These are phyloP conservation scores for Globisporangium middletonii DNA, from an alignment of 352 stramenopile genomes.

Conservation along the genomic window DNA sequence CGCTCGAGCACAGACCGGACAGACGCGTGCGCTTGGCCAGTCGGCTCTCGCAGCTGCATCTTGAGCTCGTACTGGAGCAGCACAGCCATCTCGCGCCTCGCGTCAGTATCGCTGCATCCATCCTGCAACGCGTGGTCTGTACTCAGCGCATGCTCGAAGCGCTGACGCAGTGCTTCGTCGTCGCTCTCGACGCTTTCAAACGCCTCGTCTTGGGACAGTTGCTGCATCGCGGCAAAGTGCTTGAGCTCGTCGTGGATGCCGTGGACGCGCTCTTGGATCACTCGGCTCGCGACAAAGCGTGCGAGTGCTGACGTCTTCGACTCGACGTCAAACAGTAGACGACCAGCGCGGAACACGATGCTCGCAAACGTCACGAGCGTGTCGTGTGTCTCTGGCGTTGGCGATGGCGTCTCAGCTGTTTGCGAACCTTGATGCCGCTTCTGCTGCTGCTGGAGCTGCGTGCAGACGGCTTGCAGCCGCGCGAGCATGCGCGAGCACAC, in stretches of 20 bases:
- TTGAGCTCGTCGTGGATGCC: too few species aligned
- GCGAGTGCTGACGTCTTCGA: background rate
- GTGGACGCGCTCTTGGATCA: background rate
- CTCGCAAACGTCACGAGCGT: too few species aligned
- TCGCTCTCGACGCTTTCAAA: background rate
- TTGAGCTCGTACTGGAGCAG: conserved; percentile 2
- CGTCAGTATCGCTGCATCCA: background rate
- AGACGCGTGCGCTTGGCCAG: background rate
- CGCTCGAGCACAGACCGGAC: background rate
- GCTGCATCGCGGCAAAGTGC: too few species aligned
- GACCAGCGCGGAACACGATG: too few species aligned
- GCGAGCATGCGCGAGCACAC: background rate
- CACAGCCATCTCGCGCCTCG: too few species aligned
- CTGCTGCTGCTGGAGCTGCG: background rate
- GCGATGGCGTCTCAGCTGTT: background rate
- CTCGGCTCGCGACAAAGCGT: background rate
- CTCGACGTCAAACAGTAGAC: too few species aligned
- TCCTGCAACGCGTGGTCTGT: too few species aligned
- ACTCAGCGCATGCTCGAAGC: background rate
- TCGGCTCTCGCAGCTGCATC: background rate
- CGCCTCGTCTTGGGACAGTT: background rate
- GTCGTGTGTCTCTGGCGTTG: too few species aligned
- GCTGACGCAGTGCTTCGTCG: background rate
- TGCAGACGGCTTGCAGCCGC: background rate
- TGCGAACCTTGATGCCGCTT: background rate